Percentiles rank a stretch among this genome's conserved stretches.
Evolutionary conservation across 768 basidiomycete genomes (phyloP).

Genomic region (Boletus bicolor): DNA sequence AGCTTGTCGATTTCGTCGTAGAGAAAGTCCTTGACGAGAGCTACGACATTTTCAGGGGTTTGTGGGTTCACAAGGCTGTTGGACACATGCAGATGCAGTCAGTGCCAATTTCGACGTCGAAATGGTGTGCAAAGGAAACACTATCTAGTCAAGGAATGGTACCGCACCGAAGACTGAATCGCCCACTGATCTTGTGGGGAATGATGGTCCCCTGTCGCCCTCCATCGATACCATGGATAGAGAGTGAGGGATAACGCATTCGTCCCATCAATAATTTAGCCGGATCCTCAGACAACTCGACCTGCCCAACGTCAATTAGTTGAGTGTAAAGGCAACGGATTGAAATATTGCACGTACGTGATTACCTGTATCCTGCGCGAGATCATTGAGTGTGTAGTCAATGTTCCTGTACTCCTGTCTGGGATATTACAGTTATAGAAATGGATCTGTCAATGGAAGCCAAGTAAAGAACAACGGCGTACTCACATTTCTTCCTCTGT

Average conservation of each 20-base stretch:
- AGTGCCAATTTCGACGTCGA: background rate
- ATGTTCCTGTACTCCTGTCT: background rate
- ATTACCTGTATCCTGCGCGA: background rate
- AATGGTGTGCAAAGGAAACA: background rate
- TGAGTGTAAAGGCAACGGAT: background rate
- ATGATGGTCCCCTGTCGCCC: slow-evolving; percentile 2
- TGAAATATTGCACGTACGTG: background rate
- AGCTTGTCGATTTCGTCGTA: slow-evolving; percentile 76
- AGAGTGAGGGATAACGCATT: slow-evolving; percentile 1
- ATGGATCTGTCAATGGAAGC: background rate
- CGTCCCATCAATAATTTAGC: slow-evolving; percentile 2
- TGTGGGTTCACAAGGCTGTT: slow-evolving; percentile 73
- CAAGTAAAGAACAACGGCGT: no score
- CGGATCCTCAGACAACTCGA: background rate
- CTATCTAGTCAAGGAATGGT: background rate
- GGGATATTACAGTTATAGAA: no score
- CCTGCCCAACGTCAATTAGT: background rate
- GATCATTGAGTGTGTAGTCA: background rate
- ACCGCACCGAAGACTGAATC: slow-evolving; percentile 4
- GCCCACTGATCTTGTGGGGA: background rate
- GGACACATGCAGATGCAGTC: background rate
- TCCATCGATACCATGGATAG: slow-evolving; percentile 1
- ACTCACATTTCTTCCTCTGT: slow-evolving; percentile 42
- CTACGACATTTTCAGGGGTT: slow-evolving; percentile 63
- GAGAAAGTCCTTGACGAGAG: slow-evolving; percentile 65